Evolutionary conservation across 805 yeast species (phyloP).

Genomic region (Lachancea waltii): DNA sequence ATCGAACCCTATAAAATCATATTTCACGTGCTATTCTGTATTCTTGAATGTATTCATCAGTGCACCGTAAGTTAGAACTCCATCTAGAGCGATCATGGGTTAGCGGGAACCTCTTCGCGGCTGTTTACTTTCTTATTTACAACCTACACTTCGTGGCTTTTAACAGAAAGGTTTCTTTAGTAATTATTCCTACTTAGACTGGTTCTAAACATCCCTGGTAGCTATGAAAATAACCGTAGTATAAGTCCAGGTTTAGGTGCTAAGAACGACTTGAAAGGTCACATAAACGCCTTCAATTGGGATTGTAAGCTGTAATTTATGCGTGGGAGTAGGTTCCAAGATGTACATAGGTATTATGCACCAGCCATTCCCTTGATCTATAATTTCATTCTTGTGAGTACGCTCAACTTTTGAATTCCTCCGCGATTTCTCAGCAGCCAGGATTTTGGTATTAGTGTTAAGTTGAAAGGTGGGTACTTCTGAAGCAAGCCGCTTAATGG

Average conservation of each 20-base stretch:
- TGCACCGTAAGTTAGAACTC: too few relatives aligned
- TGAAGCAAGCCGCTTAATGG: neutral
- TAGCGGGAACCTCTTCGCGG: too few relatives aligned
- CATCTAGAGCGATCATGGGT: too few relatives aligned
- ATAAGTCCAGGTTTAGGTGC: neutral
- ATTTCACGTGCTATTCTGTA: too few relatives aligned
- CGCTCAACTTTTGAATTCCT: neutral
- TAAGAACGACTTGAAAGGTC: conserved; percentile 1
- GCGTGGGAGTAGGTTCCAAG: neutral
- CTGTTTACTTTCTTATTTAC: too few relatives aligned
- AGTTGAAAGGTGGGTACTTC: conserved; percentile 6
- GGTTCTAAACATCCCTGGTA: too few relatives aligned
- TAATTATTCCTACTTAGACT: too few relatives aligned
- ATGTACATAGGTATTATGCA: conserved; percentile 4
- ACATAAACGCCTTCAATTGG: neutral
- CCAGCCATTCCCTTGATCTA: conserved; percentile 10
- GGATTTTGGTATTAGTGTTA: neutral
- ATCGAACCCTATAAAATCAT: too few relatives aligned
- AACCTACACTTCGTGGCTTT: too few relatives aligned
- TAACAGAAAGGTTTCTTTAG: too few relatives aligned
- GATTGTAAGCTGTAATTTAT: conserved; percentile 1
- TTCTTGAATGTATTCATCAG: too few relatives aligned
- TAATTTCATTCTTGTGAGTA: neutral
- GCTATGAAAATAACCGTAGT: too few relatives aligned
- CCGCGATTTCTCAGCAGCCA: neutral